Conservation (phyloP, 2,329 filamentous ascomycete genomes). For the Decorospora gaudefroyi region DNA sequence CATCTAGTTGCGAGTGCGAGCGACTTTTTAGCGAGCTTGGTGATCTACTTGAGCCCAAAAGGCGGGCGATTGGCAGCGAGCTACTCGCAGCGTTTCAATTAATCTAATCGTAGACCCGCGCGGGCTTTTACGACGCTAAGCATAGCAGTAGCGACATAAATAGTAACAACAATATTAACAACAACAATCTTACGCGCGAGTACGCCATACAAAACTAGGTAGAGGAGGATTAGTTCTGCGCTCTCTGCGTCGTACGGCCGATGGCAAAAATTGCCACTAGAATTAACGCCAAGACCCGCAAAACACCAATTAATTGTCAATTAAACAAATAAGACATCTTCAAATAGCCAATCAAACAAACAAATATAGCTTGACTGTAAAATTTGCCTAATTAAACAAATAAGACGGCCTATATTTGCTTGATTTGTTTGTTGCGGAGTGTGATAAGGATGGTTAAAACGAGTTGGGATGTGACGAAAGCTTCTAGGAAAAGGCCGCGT, state of each 20-base stretch:
- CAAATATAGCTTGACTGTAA: no score
- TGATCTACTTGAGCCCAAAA: slow-evolving; percentile 1
- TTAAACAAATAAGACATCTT: no score
- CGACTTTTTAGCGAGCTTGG: slow-evolving; percentile 1
- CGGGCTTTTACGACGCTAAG: not conserved
- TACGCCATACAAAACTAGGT: not conserved
- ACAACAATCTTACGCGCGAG: not conserved
- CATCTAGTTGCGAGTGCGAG: slow-evolving; percentile 3
- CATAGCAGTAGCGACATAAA: not conserved
- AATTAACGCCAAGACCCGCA: no score
- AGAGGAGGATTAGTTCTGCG: no score
- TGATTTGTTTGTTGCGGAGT: no score
- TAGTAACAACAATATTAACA: not conserved
- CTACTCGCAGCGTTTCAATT: slow-evolving; percentile 3
- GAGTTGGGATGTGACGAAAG: slow-evolving; percentile 48
- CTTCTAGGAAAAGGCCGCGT: slow-evolving; percentile 48
- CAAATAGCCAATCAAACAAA: no score
- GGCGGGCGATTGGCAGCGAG: not conserved
- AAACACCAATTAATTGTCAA: no score
- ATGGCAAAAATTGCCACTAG: no score
- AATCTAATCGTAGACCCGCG: not conserved
- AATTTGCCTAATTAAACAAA: no score
- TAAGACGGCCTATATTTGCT: no score
- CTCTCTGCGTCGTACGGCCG: no score
- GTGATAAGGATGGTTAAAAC: slow-evolving; percentile 58